Conservation (phyloP, 129 eudicot genomes). For the Erigeron canadensis region DNA sequence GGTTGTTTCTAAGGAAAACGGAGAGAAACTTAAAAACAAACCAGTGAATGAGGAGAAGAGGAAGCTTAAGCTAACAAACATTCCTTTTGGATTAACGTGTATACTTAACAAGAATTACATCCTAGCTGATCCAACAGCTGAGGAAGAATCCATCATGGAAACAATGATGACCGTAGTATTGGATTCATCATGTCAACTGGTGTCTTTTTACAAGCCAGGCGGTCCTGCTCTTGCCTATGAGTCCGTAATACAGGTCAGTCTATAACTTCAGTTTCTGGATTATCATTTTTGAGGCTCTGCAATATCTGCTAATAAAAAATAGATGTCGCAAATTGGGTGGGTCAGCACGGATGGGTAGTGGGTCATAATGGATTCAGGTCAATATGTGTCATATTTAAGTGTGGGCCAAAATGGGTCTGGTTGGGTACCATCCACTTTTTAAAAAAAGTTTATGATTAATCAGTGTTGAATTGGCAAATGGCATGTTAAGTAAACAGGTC, state of each 20-base stretch:
- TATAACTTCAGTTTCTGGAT: neutral
- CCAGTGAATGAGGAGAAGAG: conserved; percentile 79
- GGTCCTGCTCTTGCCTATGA: conserved; percentile 71
- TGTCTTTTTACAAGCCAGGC: conserved; percentile 87
- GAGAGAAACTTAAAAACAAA: conserved; percentile 50
- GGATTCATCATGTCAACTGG: conserved; percentile 73
- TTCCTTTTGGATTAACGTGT: conserved; percentile 70
- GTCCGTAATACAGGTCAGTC: conserved; percentile 67
- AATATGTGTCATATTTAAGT: neutral
- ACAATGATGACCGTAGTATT: conserved; percentile 70
- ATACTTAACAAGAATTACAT: conserved; percentile 82
- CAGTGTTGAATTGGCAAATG: neutral
- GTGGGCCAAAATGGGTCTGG: neutral
- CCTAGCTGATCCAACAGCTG: conserved; percentile 88
- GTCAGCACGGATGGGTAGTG: neutral
- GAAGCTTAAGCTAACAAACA: conserved; percentile 56
- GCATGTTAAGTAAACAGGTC: no score
- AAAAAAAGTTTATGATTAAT: neutral
- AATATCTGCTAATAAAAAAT: neutral
- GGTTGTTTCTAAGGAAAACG: conserved; percentile 57
- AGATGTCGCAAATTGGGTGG: neutral
- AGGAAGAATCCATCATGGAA: conserved; percentile 89
- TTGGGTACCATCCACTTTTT: neutral
- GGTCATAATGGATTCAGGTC: conserved; percentile 3
- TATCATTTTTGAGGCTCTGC: neutral